Base-by-base conservation (phyloP, 805 yeast genomes). In the Wickerhamiella azyma region DNA sequence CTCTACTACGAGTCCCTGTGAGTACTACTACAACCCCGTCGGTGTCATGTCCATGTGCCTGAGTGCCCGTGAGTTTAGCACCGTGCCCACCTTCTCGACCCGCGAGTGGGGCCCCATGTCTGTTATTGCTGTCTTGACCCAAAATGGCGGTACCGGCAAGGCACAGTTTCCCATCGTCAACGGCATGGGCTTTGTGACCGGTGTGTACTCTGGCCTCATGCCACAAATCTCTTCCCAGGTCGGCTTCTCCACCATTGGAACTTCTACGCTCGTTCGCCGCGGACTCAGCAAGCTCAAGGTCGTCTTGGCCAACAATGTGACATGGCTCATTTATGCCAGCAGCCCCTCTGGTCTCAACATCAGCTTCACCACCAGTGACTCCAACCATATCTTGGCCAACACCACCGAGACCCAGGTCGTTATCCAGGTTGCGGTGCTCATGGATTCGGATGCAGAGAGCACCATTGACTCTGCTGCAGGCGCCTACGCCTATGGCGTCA, bases 141-240 rank as follows among this genome's bases (percentile, higher is more conserved):
- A 33, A 9, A 30, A 21, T 26, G 41, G 45, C 29, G 48, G 50
- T 29, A 50, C 46, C 43, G 52, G 54, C 9, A 39, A 45, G 32
- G 74, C 71, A n/a, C 63, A 63, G 41, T 55, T 72, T 45, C 88
- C 89, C 5, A 55, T 84, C 44, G 84, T 79, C 9, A 88, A 81
- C 61, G 96, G 96, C 46, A 72, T 72, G 73, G 95, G 95, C 5
- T 79, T 83, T 52, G 74, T 83, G 10, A 80, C 94, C 16, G 84
- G 79, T 16, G 61, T 73, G 16, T 72, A 71, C 50, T 60, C 70
- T 52, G 77, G 77, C 4, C 61, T 76, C 48, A 63, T 68, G 26
- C 72, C 79, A 13, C 50, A 58, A 30, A 52, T 77, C 16, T 63
- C 64, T 52, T 65, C 77, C 2, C 67, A 66, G 43, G 65, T 71